These are phyloP conservation scores for Aspergillus viridinutans DNA, from an alignment of 2,329 filamentous ascomycete species.

Conservation along the genomic window DNA sequence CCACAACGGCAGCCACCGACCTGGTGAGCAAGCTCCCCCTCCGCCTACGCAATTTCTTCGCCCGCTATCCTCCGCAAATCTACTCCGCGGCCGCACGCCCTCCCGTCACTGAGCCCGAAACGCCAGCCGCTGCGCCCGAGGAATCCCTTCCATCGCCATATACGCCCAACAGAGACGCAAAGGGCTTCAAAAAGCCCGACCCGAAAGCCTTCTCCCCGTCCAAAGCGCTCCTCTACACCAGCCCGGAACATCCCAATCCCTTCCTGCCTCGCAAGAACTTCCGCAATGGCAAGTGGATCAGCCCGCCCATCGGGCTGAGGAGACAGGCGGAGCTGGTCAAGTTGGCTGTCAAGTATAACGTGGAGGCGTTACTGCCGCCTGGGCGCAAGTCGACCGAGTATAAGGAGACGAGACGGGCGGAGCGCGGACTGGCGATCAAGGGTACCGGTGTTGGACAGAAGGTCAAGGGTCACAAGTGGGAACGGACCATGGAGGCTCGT, in stretches of 20 bases:
- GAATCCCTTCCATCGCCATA: constrained; percentile 34
- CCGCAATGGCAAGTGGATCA: constrained; percentile 74
- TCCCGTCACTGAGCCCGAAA: constrained; percentile 18
- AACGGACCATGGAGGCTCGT: constrained; percentile 76
- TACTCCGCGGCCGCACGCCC: constrained; percentile 39
- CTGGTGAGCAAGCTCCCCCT: constrained; percentile 55
- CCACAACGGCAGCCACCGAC: constrained; percentile 17
- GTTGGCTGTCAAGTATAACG: constrained; percentile 70
- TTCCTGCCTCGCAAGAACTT: constrained; percentile 78
- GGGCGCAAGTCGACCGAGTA: constrained; percentile 70
- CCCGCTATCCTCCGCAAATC: constrained; percentile 72
- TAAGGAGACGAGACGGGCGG: constrained; percentile 64
- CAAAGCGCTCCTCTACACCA: constrained; percentile 31
- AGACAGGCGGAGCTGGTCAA: constrained; percentile 89
- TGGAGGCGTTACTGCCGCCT: constrained; percentile 74
- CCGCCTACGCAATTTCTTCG: constrained; percentile 80
- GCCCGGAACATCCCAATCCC: constrained; percentile 62
- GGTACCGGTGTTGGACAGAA: constrained; percentile 87
- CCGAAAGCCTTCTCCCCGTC: constrained; percentile 28
- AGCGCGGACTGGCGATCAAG: constrained; percentile 79
- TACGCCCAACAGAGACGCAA: constrained; percentile 40
- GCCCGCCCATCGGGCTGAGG: constrained; percentile 76
- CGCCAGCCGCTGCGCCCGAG: constrained; percentile 8
- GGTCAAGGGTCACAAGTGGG: constrained; percentile 94
- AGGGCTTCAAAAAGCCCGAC: constrained; percentile 34